Evolutionary conservation across 1,284 basidiomycete species (phyloP).

Genomic region (Garcileccinum viscosum): DNA sequence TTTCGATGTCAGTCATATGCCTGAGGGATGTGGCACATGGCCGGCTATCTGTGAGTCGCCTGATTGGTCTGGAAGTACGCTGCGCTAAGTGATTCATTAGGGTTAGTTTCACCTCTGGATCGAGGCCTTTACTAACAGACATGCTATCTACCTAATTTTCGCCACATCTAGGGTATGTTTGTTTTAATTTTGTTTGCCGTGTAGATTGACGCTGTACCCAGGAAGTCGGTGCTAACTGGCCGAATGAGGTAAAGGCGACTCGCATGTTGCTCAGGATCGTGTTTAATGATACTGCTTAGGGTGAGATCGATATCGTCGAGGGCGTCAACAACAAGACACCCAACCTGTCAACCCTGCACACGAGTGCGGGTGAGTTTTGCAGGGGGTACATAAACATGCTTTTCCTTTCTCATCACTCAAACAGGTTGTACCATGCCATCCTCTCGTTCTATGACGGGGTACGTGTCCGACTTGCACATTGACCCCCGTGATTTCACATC

Average conservation of each 20-base stretch:
- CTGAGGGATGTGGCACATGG: slow-evolving; percentile 47
- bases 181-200: not conserved
- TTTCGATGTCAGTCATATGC: slow-evolving; percentile 46
- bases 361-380: slow-evolving; percentile 39
- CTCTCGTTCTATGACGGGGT: slow-evolving; percentile 57
- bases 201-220: slow-evolving; percentile 10
- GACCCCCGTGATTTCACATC: not conserved
- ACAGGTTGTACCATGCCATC: slow-evolving; percentile 68
- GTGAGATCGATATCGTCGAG: slow-evolving; percentile 75
- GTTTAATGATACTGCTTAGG: slow-evolving; percentile 20
- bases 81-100: slow-evolving; percentile 13
- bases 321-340: slow-evolving; percentile 64
- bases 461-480: slow-evolving; percentile 13
- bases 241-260: slow-evolving; percentile 10
- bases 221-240: slow-evolving; percentile 30
- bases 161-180: slow-evolving; percentile 21
- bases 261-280: not conserved
- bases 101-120: slow-evolving; percentile 18
- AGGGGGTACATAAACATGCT: not conserved
- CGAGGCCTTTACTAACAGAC: slow-evolving; percentile 3
- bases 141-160: not conserved
- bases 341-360: slow-evolving; percentile 71
- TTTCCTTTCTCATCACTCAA: not conserved
- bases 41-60: slow-evolving; percentile 40
- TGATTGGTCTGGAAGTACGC: not conserved